Conservation (phyloP, 2,329 filamentous ascomycete genomes). For the Aspergillus latus region DNA sequence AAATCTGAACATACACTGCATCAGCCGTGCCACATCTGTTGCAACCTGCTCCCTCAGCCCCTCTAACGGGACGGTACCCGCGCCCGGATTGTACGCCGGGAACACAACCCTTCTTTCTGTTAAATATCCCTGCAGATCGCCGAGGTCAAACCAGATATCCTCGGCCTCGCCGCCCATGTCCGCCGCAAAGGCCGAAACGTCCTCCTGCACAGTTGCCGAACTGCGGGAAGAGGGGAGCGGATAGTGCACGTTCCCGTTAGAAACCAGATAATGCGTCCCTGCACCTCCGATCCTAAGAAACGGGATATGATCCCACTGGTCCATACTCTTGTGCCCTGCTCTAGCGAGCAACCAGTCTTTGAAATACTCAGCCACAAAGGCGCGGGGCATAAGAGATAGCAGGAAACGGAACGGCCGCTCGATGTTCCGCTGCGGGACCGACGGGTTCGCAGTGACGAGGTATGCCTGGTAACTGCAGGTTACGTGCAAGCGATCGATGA, state of each 20-base stretch:
- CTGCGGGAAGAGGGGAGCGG: constrained; percentile 11
- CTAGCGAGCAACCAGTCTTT: constrained; percentile 21
- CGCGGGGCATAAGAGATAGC: constrained; percentile 22
- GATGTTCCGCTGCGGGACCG: constrained; percentile 18
- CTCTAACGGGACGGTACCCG: not conserved
- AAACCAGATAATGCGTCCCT: constrained; percentile 24
- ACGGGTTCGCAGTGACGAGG: constrained; percentile 16
- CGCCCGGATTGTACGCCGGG: constrained; percentile 7
- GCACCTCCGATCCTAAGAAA: constrained; percentile 26
- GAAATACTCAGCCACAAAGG: constrained; percentile 19
- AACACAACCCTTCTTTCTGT: constrained; percentile 20
- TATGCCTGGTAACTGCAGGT: constrained; percentile 23
- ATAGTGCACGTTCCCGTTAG: not conserved
- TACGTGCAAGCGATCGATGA: constrained; percentile 23
- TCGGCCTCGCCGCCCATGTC: constrained; percentile 20
- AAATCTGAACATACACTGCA: constrained; percentile 15
- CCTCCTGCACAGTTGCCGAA: constrained; percentile 17
- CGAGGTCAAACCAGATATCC: constrained; percentile 28
- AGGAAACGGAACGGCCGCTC: constrained; percentile 25
- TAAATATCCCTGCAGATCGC: constrained; percentile 25
- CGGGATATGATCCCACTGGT: constrained; percentile 25
- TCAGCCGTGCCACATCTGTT: constrained; percentile 19
- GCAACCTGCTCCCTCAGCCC: not conserved
- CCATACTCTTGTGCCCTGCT: constrained; percentile 17
- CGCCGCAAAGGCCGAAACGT: constrained; percentile 14